These are phyloP conservation scores for Monilinia fructicola DNA, from an alignment of 2,329 filamentous ascomycete species.

Conservation along the genomic window DNA sequence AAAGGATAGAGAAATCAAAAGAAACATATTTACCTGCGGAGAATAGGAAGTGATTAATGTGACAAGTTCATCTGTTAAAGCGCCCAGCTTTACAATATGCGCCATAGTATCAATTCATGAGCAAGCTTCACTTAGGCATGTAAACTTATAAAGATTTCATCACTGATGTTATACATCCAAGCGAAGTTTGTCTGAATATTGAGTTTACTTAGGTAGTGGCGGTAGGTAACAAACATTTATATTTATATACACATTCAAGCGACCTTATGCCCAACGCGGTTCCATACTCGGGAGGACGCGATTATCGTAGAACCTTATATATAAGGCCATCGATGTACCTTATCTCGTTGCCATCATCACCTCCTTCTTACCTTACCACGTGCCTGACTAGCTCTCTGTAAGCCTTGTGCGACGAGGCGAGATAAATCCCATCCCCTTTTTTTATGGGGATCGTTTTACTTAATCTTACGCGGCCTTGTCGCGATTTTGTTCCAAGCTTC, in stretches of 20 bases:
- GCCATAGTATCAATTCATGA: conserved; percentile 55
- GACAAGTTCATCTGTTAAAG: conserved; percentile 70
- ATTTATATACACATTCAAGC: too few relatives aligned
- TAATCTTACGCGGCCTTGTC: conserved; percentile 25
- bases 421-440: conserved; percentile 17
- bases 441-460: conserved; percentile 17
- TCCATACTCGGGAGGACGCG: background rate
- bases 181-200: background rate
- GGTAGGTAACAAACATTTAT: too few relatives aligned
- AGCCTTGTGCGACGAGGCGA: conserved; percentile 11
- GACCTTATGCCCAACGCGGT: background rate
- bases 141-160: background rate
- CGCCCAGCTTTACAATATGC: conserved; percentile 62
- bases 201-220: background rate
- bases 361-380: too few relatives aligned
- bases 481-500: conserved; percentile 12
- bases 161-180: background rate
- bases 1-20: conserved; percentile 19
- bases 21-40: conserved; percentile 48
- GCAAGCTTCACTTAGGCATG: background rate
- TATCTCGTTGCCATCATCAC: background rate
- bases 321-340: conserved; percentile 8
- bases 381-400: background rate
- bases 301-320: background rate
- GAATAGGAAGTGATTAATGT: conserved; percentile 58